Evolutionary conservation across 768 basidiomycete genomes (phyloP), one percentile per base, ranked within the genome.

Genomic region (Macrolepiota albuminosa): DNA sequence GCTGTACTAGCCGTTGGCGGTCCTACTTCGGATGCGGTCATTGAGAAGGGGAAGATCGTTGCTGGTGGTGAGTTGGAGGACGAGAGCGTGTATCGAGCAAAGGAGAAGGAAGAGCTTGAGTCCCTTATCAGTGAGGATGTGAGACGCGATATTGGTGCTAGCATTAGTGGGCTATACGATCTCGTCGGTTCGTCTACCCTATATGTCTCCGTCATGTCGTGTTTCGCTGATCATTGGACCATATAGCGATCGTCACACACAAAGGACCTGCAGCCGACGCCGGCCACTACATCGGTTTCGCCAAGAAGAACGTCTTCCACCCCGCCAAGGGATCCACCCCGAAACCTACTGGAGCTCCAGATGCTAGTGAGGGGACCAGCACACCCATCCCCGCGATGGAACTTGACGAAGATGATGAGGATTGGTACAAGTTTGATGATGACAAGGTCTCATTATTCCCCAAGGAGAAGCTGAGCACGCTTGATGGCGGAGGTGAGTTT

Each of bases 391-490:
- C 63, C 29, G 55, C 68, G 6, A 67, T 71, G 31, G 79, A 79
- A 58, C 71, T 78, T 50, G 76, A 82, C 43, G 85, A 87, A 51
- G 84, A 85, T 48, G 86, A 92, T 52, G 88, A 90, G 62, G 89
- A 89, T 68, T 91, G 96, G 96, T 92, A 89, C 77, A 96, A 95
- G 75, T 98, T 95, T 68, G 96, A 98, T 67, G 95, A 98, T 65
- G 93, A 96, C 64, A 96, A 93, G 74, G 95, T 93, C 42, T 88
- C 92, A 18, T 64, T 87, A 56, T 95, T 98, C 72, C 86, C 85
- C 1, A 82, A 81, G 72, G 94, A 95, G 70, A 96, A 93, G 74
- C 76, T 99, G 60, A 68, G 81, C 31, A 85, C 85, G 8, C 81
- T 98, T 59, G 94, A 95, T 63, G 96, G 96, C 6, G 96, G 96